Evolutionary conservation across 345 rosid species (phyloP), one percentile per base, ranked within the genome.

Genomic region (Aethionema arabicum): DNA sequence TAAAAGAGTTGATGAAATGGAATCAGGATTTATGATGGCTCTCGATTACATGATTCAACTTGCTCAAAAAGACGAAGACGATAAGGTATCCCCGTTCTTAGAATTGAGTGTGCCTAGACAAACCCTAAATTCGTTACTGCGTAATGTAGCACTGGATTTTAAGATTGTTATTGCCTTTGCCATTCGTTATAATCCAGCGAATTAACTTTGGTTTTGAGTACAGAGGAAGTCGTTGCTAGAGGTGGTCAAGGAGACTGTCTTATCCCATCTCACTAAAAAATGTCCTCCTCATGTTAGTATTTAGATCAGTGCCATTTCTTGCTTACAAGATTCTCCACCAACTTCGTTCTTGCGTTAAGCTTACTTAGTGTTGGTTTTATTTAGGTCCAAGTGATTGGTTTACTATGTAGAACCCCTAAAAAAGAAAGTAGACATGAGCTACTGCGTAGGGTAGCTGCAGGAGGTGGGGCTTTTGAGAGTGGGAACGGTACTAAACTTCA

Each of bases 1-100:
- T 49, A 89, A 93, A 72, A 78, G 97, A 59, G 95, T 92, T 16
- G 97, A 93, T 67, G 83, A 84, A 82, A 93, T 93, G 96, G 97
- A 93, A 65, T 67, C 90, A 1, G 87, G 96, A n/a, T 89, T 89
- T 74, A 89, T 89, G 88, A 87, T 87, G 96, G 95, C 96, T 37
- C 76, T 92, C 12, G 96, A 92, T 82, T 84, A 82, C 80, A 92
- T 89, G 97, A 92, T 92, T 74, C 86, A 85, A 70, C 73, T 74
- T 14, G 95, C 98, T 3, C 90, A 81, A 32, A 85, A 63, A 58
- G 96, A 87, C 74, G 87, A 81, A 66, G 98, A 92, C 67, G 86
- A 85, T 38, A 81, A 78, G 96, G 96, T 91, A 68, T 33, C 67
- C 62, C 32, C n/a, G 37, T 51, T 39, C 7, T 38, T 29, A 12